Evolutionary conservation across 192 early-diverging fungal species (phyloP).

Genomic region (Mortierella claussenii): DNA sequence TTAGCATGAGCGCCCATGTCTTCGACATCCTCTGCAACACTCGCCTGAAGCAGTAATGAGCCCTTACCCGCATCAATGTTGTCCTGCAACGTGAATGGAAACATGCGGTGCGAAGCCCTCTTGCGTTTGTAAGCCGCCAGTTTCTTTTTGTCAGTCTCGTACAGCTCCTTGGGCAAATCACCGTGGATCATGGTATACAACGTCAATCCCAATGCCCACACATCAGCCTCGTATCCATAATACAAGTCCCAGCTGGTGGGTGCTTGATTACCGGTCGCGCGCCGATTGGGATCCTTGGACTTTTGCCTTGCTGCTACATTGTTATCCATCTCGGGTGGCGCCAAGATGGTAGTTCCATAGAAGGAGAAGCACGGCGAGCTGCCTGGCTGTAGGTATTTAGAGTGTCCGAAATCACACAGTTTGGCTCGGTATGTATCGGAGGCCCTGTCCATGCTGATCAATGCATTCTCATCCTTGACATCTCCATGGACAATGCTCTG

Average conservation of each 20-base stretch:
- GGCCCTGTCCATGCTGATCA: constrained; percentile 16
- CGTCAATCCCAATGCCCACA: constrained; percentile 28
- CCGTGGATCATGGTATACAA: constrained; percentile 42
- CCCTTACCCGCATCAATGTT: constrained; percentile 26
- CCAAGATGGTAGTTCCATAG: constrained; percentile 31
- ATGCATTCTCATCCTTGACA: constrained; percentile 40
- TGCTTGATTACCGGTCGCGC: not conserved
- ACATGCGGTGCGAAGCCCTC: constrained; percentile 21
- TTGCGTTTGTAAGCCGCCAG: constrained; percentile 31
- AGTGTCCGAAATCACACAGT: constrained; percentile 42
- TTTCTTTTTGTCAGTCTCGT: constrained; percentile 29
- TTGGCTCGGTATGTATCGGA: constrained; percentile 22
- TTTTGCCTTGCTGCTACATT: constrained; percentile 28
- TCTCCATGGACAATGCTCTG: constrained; percentile 32
- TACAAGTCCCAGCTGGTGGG: constrained; percentile 22
- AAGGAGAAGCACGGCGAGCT: constrained; percentile 24
- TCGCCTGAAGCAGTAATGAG: too few species aligned
- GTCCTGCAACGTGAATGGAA: constrained; percentile 34
- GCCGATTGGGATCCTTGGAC: constrained; percentile 2
- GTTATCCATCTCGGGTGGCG: constrained; percentile 31
- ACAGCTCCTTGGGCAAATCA: constrained; percentile 35
- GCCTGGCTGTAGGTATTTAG: constrained; percentile 22
- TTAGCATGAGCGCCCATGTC: too few species aligned
- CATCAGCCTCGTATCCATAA: constrained; percentile 40
- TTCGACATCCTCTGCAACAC: too few species aligned